A percentile compares a stretch with the other conserved stretches of the same genome.
phyloP scores from a whole-genome alignment of 106 monocot species.

The Dioscorea alata region DNA sequence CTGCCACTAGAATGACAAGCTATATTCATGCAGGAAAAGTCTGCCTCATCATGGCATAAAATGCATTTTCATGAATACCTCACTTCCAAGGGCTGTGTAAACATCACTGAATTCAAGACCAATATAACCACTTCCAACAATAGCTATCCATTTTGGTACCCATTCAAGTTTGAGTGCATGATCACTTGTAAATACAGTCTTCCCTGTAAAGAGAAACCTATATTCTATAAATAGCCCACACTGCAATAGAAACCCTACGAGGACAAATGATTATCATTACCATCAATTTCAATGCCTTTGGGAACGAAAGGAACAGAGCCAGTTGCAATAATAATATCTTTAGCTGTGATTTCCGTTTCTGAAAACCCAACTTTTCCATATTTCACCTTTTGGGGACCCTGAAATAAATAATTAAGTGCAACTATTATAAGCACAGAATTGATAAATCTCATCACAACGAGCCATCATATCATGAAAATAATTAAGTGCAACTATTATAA shows the following conservation, averaged over 20 bases:
- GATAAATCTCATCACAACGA: too few relatives aligned
- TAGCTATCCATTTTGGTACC: slow-evolving; percentile 97
- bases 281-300: slow-evolving; percentile 96
- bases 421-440: too few relatives aligned
- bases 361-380: slow-evolving; percentile 50
- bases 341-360: slow-evolving; percentile 73
- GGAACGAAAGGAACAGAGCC: slow-evolving; percentile 98
- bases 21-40: too few relatives aligned
- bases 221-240: too few relatives aligned
- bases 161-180: slow-evolving; percentile 98
- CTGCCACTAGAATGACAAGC: too few relatives aligned
- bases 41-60: too few relatives aligned
- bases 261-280: slow-evolving; percentile 22
- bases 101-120: slow-evolving; percentile 99
- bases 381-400: slow-evolving; percentile 78
- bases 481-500: too few relatives aligned
- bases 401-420: background rate
- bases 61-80: slow-evolving; percentile 43
- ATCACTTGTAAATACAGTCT: slow-evolving; percentile 98
- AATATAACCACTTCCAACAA: slow-evolving; percentile 98
- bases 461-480: too few relatives aligned
- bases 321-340: slow-evolving; percentile 91
- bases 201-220: slow-evolving; percentile 37
- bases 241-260: too few relatives aligned
- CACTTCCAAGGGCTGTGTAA: slow-evolving; percentile 96